These are phyloP conservation scores for Aspergillus ellipticus DNA, from an alignment of 495 filamentous ascomycete species.

Conservation along the genomic window DNA sequence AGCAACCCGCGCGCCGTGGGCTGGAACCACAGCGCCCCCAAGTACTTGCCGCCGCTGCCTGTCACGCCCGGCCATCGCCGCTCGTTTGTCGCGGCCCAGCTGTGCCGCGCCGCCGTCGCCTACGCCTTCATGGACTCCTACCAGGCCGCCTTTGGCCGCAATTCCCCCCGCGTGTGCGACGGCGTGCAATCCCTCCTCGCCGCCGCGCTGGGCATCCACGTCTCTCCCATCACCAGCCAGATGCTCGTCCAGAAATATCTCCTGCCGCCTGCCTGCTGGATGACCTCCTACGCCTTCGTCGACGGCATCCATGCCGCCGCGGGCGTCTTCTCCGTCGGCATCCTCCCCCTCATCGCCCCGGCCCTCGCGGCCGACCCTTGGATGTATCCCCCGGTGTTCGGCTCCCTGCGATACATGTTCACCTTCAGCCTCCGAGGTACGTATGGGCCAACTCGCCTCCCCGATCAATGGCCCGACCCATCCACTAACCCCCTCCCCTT, in stretches of 20 bases:
- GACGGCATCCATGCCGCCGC: constrained; percentile 13
- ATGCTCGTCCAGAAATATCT: constrained; percentile 6
- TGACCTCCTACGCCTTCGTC: constrained; percentile 16
- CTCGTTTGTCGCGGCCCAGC: constrained; percentile 5
- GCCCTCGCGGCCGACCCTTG: constrained; percentile 13
- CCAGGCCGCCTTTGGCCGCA: constrained; percentile 8
- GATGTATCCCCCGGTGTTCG: constrained; percentile 21
- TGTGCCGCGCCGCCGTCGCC: not conserved
- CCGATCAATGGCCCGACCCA: not conserved
- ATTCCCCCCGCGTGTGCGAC: constrained; percentile 7
- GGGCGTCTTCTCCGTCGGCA: constrained; percentile 9
- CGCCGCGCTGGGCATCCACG: not conserved
- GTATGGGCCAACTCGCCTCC: not conserved
- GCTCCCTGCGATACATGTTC: constrained; percentile 11
- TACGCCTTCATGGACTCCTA: constrained; percentile 15
- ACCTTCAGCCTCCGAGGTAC: constrained; percentile 13
- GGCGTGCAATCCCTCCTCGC: not conserved
- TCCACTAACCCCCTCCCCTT: not conserved
- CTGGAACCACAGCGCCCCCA: constrained; percentile 16
- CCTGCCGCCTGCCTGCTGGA: constrained; percentile 15
- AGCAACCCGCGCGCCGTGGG: constrained; percentile 18
- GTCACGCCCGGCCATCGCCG: not conserved
- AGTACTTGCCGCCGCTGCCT: constrained; percentile 11
- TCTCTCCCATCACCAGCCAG: constrained; percentile 4
- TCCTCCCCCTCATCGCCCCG: constrained; percentile 3